These are phyloP conservation scores for Ganoderma multipileum DNA, from an alignment of 1,284 basidiomycete genomes.

Conservation along the genomic window DNA sequence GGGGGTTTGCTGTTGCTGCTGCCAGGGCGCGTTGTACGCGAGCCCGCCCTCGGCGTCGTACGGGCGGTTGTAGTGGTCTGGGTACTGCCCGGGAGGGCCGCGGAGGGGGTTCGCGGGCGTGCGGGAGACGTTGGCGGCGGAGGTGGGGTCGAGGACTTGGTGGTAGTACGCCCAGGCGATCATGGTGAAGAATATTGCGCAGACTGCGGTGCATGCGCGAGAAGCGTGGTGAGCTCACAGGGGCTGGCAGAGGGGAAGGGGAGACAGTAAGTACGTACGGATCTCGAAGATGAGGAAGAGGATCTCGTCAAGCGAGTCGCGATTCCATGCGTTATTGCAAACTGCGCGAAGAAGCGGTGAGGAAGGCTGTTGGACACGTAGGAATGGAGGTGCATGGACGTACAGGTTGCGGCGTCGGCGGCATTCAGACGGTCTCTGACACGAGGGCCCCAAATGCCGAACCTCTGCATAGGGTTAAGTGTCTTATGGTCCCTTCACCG, in stretches of 20 bases:
- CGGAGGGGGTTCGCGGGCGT: conserved; percentile 32
- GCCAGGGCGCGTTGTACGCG: conserved; percentile 41
- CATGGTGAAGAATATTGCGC: conserved; percentile 63
- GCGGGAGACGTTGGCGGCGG: conserved; percentile 45
- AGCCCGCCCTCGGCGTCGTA: conserved; percentile 39
- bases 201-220: conserved; percentile 42
- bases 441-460: conserved; percentile 35
- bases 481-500: no score
- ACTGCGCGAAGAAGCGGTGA: conserved; percentile 42
- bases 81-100: conserved; percentile 34
- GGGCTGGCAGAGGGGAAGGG: no score
- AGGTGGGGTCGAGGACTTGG: conserved; percentile 70
- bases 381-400: conserved; percentile 31
- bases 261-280: conserved; percentile 42
- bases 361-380: conserved; percentile 10
- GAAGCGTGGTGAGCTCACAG: neutral
- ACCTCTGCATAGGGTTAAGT: conserved; percentile 22
- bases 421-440: conserved; percentile 42
- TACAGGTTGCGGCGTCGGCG: conserved; percentile 53
- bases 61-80: conserved; percentile 50
- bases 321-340: conserved; percentile 62
- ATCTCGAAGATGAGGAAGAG: conserved; percentile 62
- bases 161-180: conserved; percentile 74
- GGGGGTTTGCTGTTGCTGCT: conserved; percentile 38
- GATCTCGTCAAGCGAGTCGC: conserved; percentile 67